Percentiles rank a stretch among this genome's conserved stretches.
Evolutionary conservation across 2,329 filamentous ascomycete species (phyloP).

Genomic region (Cercospora zeae-maydis): DNA sequence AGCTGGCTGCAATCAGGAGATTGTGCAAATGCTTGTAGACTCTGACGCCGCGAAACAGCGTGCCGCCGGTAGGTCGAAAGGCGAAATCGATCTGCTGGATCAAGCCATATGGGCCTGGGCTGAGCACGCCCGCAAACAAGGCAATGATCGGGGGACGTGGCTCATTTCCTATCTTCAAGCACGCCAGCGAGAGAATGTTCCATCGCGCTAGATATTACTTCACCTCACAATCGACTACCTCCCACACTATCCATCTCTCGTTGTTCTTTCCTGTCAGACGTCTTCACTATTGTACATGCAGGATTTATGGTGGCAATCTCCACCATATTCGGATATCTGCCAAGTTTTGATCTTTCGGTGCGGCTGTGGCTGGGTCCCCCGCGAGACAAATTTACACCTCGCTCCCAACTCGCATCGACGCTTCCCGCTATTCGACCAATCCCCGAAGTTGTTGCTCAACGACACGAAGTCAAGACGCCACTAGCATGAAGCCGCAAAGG

Average conservation of each 20-base stretch:
- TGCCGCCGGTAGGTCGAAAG: not conserved
- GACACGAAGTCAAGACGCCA: not conserved
- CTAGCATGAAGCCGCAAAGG: not conserved
- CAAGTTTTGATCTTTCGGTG: not conserved
- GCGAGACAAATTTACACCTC: conserved; percentile 7
- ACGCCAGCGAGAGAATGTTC: conserved; percentile 11
- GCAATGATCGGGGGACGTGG: conserved; percentile 32
- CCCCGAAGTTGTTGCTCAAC: not conserved
- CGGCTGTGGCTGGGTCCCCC: conserved; percentile 9
- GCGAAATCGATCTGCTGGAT: conserved; percentile 33
- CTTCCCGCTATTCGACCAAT: not conserved
- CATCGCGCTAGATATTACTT: not conserved
- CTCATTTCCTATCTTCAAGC: conserved; percentile 28
- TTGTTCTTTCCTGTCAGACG: not conserved
- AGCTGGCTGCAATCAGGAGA: conserved; percentile 30
- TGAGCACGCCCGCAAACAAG: conserved; percentile 26
- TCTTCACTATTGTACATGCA: not conserved
- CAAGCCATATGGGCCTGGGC: conserved; percentile 37
- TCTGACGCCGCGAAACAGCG: not conserved
- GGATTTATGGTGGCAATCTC: conserved; percentile 7
- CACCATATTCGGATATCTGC: conserved; percentile 2
- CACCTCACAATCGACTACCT: not conserved
- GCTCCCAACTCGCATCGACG: not conserved
- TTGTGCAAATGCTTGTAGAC: conserved; percentile 27
- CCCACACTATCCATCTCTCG: not conserved